phyloP scores from a whole-genome alignment of 768 basidiomycete genomes.

The Rhodotorula toruloides region DNA sequence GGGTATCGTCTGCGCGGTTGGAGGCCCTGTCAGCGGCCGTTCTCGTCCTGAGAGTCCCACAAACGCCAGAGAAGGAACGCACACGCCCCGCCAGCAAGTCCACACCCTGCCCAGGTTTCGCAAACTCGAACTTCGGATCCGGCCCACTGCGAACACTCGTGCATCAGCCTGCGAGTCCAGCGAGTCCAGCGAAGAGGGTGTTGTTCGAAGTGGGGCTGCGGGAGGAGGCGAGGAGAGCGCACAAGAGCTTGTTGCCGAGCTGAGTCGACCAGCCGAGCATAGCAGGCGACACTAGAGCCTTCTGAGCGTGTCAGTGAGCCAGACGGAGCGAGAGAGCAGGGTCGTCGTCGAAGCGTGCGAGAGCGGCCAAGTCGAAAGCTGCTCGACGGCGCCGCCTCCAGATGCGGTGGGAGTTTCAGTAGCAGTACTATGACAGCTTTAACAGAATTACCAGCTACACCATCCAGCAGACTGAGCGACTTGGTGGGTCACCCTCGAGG shows the following conservation, averaged over 20 bases:
- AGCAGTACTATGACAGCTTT: too few species aligned
- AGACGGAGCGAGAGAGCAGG: background rate
- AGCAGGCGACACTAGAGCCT: too few species aligned
- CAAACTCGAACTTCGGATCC: conserved; percentile 36
- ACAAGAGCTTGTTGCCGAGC: conserved; percentile 30
- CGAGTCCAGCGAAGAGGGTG: background rate
- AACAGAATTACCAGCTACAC: too few species aligned
- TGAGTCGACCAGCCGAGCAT: conserved; percentile 22
- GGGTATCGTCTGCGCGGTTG: too few species aligned
- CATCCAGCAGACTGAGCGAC: too few species aligned
- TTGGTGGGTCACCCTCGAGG: too few species aligned
- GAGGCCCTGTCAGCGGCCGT: too few species aligned
- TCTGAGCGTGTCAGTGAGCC: too few species aligned
- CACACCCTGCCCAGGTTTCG: conserved; percentile 21
- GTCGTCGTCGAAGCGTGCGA: background rate
- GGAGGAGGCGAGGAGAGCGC: background rate
- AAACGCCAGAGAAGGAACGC: background rate
- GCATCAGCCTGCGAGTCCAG: background rate
- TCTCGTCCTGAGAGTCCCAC: too few species aligned
- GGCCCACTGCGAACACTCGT: conserved; percentile 11
- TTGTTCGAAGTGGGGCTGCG: background rate
- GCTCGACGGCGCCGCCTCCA: background rate
- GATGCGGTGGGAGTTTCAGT: too few species aligned
- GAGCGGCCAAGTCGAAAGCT: background rate
- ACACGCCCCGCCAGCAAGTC: conserved; percentile 5